Percentiles rank a stretch among this genome's conserved stretches.
These are phyloP conservation scores for Xylariaceae sp. DNA, from an alignment of 2,329 filamentous ascomycete genomes.

Conservation along the genomic window DNA sequence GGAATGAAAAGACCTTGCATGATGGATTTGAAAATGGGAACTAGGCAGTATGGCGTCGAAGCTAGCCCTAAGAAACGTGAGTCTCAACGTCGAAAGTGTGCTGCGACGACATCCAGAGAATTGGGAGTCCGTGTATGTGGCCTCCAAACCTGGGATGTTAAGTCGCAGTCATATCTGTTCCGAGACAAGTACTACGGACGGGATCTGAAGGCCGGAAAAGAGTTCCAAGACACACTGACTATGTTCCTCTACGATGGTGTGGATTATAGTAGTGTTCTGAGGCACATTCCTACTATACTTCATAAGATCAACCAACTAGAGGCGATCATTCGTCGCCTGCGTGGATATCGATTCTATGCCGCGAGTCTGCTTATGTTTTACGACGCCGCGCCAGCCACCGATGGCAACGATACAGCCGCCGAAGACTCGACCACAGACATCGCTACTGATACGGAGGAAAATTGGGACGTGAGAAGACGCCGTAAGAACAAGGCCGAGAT, in stretches of 20 bases:
- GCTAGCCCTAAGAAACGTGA: slow-evolving; percentile 86
- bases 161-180: slow-evolving; percentile 80
- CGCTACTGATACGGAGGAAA: slow-evolving; percentile 54
- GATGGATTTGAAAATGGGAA: slow-evolving; percentile 98
- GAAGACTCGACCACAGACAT: slow-evolving; percentile 56
- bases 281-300: slow-evolving; percentile 82
- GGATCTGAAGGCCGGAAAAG: slow-evolving; percentile 74
- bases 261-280: slow-evolving; percentile 70
- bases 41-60: slow-evolving; percentile 91
- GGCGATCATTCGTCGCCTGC: slow-evolving; percentile 70
- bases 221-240: slow-evolving; percentile 84
- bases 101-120: slow-evolving; percentile 82
- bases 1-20: slow-evolving; percentile 97
- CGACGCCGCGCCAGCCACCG: slow-evolving; percentile 66
- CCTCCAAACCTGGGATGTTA: slow-evolving; percentile 91
- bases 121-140: slow-evolving; percentile 92
- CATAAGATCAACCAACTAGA: slow-evolving; percentile 80
- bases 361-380: slow-evolving; percentile 94
- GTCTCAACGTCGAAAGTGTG: slow-evolving; percentile 89
- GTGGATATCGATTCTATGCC: slow-evolving; percentile 90
- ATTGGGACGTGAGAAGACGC: slow-evolving; percentile 35
- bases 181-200: slow-evolving; percentile 98
- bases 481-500: slow-evolving; percentile 57
- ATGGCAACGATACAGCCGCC: slow-evolving; percentile 47
- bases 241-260: slow-evolving; percentile 88